These are phyloP conservation scores for Penicillium chermesinum DNA, from an alignment of 495 filamentous ascomycete genomes.

Conservation along the genomic window DNA sequence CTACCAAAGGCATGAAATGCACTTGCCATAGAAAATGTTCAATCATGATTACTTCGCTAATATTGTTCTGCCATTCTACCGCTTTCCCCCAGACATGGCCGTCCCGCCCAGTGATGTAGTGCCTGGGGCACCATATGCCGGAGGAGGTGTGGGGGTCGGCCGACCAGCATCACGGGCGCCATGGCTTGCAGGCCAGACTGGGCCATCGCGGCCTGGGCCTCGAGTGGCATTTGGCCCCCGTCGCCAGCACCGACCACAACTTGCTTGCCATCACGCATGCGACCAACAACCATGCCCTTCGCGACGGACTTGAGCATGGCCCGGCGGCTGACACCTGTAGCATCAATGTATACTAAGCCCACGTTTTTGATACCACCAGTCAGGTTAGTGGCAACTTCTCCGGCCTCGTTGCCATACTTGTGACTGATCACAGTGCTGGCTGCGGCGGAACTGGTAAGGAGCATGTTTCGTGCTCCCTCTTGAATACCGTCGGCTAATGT, in stretches of 20 bases:
- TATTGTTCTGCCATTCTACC: conserved; percentile 19
- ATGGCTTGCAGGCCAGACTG: conserved; percentile 11
- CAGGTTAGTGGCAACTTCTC: conserved; percentile 62
- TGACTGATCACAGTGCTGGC: conserved; percentile 79
- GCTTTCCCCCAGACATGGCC: conserved; percentile 31
- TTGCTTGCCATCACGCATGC: conserved; percentile 75
- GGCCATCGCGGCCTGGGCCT: conserved; percentile 5
- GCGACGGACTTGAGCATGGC: conserved; percentile 90
- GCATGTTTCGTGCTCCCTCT: conserved; percentile 68
- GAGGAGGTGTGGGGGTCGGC: conserved; percentile 34
- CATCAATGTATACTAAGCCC: conserved; percentile 96
- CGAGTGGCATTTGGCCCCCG: conserved; percentile 50
- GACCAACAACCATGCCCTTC: conserved; percentile 97
- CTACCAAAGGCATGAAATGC: neutral
- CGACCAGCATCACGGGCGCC: conserved; percentile 20
- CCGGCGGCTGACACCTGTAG: conserved; percentile 78
- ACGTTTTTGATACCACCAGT: conserved; percentile 91
- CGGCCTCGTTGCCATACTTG: conserved; percentile 79
- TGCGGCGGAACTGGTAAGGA: conserved; percentile 66
- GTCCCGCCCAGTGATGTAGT: conserved; percentile 31
- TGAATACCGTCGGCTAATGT: conserved; percentile 92
- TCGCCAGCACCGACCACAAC: conserved; percentile 79
- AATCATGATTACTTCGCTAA: neutral
- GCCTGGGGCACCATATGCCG: conserved; percentile 38
- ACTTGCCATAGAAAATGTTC: neutral